A percentile compares a stretch with the other conserved stretches of the same genome.
phyloP scores from a whole-genome alignment of 139 green algal species.

The Chlamydomonas schloesseri region DNA sequence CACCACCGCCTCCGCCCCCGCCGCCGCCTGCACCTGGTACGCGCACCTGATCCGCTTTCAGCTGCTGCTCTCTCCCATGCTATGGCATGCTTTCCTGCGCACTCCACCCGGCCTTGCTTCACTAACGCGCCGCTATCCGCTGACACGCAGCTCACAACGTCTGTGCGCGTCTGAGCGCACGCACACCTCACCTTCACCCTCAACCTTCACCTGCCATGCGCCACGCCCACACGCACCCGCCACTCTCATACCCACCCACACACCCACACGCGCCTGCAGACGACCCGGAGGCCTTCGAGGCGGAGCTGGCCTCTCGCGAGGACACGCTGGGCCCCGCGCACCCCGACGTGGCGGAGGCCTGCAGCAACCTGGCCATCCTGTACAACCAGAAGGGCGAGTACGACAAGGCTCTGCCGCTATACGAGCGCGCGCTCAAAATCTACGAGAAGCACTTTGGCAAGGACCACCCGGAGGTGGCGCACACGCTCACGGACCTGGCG shows the following conservation, averaged over 20 bases:
- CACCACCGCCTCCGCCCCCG: conserved; percentile 1
- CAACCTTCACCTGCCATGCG: no score
- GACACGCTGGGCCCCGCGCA: conserved; percentile 64
- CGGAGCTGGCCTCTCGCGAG: conserved; percentile 73
- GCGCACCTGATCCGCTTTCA: no score
- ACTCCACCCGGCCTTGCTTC: no score
- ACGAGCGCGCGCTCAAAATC: conserved; percentile 86
- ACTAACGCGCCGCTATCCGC: no score
- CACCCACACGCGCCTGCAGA: conserved; percentile 37
- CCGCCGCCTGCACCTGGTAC: conserved; percentile 32
- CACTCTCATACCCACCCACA: no score
- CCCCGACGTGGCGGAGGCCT: conserved; percentile 78
- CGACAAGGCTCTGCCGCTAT: conserved; percentile 82
- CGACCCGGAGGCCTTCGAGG: conserved; percentile 66
- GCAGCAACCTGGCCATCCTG: conserved; percentile 88
- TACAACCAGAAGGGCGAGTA: conserved; percentile 75
- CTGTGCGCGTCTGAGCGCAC: no score
- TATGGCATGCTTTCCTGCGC: no score
- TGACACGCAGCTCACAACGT: no score
- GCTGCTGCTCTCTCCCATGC: no score
- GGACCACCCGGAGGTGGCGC: conserved; percentile 87
- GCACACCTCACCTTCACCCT: no score
- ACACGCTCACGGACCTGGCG: conserved; percentile 93
- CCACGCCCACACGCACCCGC: no score
- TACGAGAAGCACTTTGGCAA: conserved; percentile 79